Evolutionary conservation across 495 filamentous ascomycete genomes (phyloP).

Genomic region (Xylaria intraflava): DNA sequence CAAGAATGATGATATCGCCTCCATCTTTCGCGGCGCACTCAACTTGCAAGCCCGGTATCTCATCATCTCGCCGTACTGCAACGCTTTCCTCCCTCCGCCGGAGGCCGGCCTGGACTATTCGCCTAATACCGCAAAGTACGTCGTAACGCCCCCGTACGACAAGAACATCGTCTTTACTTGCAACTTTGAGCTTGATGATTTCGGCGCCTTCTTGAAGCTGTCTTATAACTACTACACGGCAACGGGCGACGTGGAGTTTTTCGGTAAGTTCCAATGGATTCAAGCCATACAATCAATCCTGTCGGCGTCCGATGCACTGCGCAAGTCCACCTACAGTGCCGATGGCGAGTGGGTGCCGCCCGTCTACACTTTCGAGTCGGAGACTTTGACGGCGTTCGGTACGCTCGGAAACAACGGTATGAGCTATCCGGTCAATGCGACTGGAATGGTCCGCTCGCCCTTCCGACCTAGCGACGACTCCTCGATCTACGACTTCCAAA

Average conservation of each 20-base stretch:
- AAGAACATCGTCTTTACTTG: slow-evolving; percentile 52
- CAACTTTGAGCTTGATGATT: slow-evolving; percentile 59
- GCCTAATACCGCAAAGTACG: slow-evolving; percentile 40
- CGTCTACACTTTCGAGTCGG: slow-evolving; percentile 53
- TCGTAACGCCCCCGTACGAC: slow-evolving; percentile 47
- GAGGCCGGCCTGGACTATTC: slow-evolving; percentile 46
- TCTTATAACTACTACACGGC: slow-evolving; percentile 51
- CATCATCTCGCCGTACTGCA: slow-evolving; percentile 53
- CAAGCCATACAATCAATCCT: slow-evolving; percentile 49
- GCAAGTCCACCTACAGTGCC: slow-evolving; percentile 48
- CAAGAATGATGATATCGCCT: slow-evolving; percentile 45
- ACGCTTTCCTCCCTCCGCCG: slow-evolving; percentile 53
- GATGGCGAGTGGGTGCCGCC: slow-evolving; percentile 47
- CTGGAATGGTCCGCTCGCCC: slow-evolving; percentile 55
- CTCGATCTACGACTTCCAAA: slow-evolving; percentile 52
- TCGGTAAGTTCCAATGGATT: slow-evolving; percentile 41
- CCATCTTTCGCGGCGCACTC: slow-evolving; percentile 53
- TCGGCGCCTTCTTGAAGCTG: slow-evolving; percentile 56
- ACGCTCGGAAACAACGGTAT: slow-evolving; percentile 57
- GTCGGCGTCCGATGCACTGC: slow-evolving; percentile 53
- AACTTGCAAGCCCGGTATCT: slow-evolving; percentile 55
- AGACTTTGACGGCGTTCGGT: slow-evolving; percentile 51
- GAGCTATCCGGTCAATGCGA: slow-evolving; percentile 53
- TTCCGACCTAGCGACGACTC: slow-evolving; percentile 60
- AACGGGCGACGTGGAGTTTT: slow-evolving; percentile 51